Base-by-base conservation (phyloP, 495 filamentous ascomycete species). In the Penicillium bialowiezense region DNA sequence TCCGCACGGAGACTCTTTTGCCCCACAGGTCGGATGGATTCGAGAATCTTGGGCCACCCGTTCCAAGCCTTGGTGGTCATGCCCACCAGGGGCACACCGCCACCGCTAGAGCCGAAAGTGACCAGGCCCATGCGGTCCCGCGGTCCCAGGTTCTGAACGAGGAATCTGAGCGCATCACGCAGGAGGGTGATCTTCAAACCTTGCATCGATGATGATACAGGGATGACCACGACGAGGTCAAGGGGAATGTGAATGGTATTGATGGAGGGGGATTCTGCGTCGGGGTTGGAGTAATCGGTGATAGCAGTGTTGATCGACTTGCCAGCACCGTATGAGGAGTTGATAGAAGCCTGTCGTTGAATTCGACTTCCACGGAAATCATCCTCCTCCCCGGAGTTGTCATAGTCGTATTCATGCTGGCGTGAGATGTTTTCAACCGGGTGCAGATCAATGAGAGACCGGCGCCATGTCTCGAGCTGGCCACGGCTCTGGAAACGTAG, bases 201-300 rank as follows among this genome's bases (percentile, higher is more conserved):
- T 68, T 97, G 93, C 93, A 97, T 99, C 0, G 93, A 99, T 5
- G 95, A 96, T 8, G 93, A 96, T 9, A 97, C 90, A 1, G 93
- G 93, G 39, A 99, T 93, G 28, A 99, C 93, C 7, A 97, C 89
- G 2, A 99, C 92, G 34, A 99, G 83, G 63, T 99, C 93, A 28
- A 97, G 79, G 13, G 93, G 95, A 34, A 97, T 90, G 64, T 97
- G 93, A 47, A 95, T 64, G 1, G 88, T 81, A 3, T 79, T 71
- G 9, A 78, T 71, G 13, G 87, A 58, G 40, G 81, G 79, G 4
- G 72, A 70, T 3, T 78, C 72, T 24, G 52, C 38, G 39, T 75
- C 74, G 7, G 89, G 89, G 64, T 90, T 88, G 29, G 78, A 83
- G 28, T 85, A 90, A 5, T 76, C 73, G 1, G 73, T 76, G 26